These are phyloP conservation scores for Phytopythium ostracodes DNA, from an alignment of 352 stramenopile genomes.

Conservation along the genomic window DNA sequence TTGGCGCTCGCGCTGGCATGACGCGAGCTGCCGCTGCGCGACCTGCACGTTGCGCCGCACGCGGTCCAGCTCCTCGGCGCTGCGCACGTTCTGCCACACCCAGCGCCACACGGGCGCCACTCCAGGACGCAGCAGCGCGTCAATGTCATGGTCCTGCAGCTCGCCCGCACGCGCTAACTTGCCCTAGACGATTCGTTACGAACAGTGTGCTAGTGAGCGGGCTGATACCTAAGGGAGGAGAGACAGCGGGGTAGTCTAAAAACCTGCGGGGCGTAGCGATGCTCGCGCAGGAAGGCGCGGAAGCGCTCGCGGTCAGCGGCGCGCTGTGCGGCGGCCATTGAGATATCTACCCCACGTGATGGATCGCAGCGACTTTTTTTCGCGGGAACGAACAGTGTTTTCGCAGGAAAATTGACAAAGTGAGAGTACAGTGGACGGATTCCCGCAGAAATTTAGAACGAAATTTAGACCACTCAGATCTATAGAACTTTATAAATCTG, in stretches of 20 bases:
- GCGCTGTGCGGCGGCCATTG: neutral
- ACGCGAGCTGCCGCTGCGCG: conserved; percentile 23
- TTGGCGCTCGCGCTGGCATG: conserved; percentile 30
- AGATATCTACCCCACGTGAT: conserved; percentile 4
- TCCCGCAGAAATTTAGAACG: too few relatives aligned
- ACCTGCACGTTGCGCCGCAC: conserved; percentile 27
- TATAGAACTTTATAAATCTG: too few relatives aligned
- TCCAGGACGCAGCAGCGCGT: conserved; percentile 31
- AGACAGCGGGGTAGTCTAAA: neutral
- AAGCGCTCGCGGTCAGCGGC: conserved; percentile 31
- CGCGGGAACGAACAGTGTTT: neutral
- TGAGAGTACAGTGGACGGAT: too few relatives aligned
- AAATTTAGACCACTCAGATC: too few relatives aligned
- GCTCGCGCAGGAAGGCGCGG: conserved; percentile 36
- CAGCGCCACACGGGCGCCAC: conserved; percentile 35
- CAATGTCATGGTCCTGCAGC: conserved; percentile 39
- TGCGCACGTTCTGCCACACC: conserved; percentile 35
- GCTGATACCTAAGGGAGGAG: too few relatives aligned
- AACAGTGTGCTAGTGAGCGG: too few relatives aligned
- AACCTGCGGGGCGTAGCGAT: conserved; percentile 38
- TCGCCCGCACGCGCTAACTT: conserved; percentile 20
- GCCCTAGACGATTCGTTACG: too few relatives aligned
- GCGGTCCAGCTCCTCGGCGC: conserved; percentile 26
- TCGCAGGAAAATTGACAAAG: neutral
- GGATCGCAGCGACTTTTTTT: neutral